Percentiles rank a stretch among this genome's conserved stretches.
Evolutionary conservation across 495 filamentous ascomycete genomes (phyloP).

Genomic region (Aspergillus sclerotioniger): DNA sequence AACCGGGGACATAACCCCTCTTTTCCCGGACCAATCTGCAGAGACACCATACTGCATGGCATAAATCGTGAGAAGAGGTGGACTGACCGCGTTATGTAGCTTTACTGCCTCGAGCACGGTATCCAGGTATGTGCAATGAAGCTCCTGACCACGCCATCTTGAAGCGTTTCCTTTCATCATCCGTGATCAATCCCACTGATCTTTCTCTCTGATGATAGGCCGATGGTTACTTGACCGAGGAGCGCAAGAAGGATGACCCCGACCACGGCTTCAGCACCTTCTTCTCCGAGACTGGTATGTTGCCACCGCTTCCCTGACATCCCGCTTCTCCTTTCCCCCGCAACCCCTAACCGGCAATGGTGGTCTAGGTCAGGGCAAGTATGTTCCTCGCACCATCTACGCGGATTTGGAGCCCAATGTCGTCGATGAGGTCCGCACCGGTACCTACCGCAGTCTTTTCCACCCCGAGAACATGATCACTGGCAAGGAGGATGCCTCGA

Average conservation of each 20-base stretch:
- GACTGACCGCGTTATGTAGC: constrained; percentile 53
- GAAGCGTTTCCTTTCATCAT: constrained; percentile 14
- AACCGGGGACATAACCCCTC: not conserved
- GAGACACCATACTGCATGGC: not conserved
- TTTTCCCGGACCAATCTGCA: not conserved
- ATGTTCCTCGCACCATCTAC: constrained; percentile 98
- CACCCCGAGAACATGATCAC: constrained; percentile 99
- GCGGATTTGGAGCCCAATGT: constrained; percentile 99
- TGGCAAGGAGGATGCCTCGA: constrained; percentile 98
- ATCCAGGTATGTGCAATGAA: constrained; percentile 74
- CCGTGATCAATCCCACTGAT: constrained; percentile 21
- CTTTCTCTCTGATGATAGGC: constrained; percentile 58
- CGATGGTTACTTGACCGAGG: constrained; percentile 97
- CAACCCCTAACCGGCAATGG: constrained; percentile 18
- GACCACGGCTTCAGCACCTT: constrained; percentile 99
- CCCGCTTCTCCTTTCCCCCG: constrained; percentile 10
- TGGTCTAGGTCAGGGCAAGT: constrained; percentile 86
- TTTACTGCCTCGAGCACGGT: constrained; percentile 99
- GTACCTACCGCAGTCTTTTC: constrained; percentile 92
- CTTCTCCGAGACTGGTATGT: constrained; percentile 97
- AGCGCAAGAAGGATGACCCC: constrained; percentile 92
- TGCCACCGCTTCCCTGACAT: not conserved
- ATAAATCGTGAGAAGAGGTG: constrained; percentile 5
- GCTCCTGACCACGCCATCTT: constrained; percentile 13
- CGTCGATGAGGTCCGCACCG: constrained; percentile 98